phyloP scores from a whole-genome alignment of 768 basidiomycete genomes.

The Chalciporus pseudorubinellus region DNA sequence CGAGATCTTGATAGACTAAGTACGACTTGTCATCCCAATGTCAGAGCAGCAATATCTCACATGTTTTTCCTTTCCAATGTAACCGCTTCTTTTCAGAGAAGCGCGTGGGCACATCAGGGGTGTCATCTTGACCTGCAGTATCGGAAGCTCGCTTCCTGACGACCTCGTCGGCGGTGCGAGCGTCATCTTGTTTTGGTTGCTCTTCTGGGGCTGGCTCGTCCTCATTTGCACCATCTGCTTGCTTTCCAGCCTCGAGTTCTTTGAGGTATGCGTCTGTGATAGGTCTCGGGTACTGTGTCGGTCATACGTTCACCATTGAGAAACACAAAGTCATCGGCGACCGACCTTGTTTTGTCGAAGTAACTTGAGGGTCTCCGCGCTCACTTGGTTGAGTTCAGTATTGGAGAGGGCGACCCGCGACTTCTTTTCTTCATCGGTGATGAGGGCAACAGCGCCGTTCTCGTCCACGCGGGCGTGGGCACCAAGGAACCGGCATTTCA shows the following conservation, averaged over 20 bases:
- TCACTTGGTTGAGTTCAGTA: conserved; percentile 69
- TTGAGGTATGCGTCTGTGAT: conserved; percentile 60
- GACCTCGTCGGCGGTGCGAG: conserved; percentile 12
- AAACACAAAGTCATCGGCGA: background rate
- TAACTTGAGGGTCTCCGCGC: conserved; percentile 53
- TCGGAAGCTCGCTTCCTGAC: conserved; percentile 38
- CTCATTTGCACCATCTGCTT: conserved; percentile 1
- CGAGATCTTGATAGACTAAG: conserved; percentile 46
- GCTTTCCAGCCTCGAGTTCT: conserved; percentile 41
- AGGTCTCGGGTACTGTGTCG: conserved; percentile 59
- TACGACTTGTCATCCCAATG: conserved; percentile 30
- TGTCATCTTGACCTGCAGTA: conserved; percentile 42
- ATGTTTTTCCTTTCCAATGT: conserved; percentile 84
- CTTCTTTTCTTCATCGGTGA: conserved; percentile 59
- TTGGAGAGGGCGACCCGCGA: conserved; percentile 43
- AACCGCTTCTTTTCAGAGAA: conserved; percentile 84
- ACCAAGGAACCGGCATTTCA: conserved; percentile 89
- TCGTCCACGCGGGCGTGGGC: conserved; percentile 60
- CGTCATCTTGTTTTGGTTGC: conserved; percentile 7
- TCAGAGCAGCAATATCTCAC: conserved; percentile 39
- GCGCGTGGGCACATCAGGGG: conserved; percentile 67
- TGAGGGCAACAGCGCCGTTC: conserved; percentile 42
- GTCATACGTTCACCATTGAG: background rate
- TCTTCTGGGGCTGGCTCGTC: conserved; percentile 10
- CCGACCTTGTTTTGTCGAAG: conserved; percentile 69